Evolutionary conservation across 2,329 filamentous ascomycete genomes (phyloP).

Genomic region (Colletotrichum sp.): DNA sequence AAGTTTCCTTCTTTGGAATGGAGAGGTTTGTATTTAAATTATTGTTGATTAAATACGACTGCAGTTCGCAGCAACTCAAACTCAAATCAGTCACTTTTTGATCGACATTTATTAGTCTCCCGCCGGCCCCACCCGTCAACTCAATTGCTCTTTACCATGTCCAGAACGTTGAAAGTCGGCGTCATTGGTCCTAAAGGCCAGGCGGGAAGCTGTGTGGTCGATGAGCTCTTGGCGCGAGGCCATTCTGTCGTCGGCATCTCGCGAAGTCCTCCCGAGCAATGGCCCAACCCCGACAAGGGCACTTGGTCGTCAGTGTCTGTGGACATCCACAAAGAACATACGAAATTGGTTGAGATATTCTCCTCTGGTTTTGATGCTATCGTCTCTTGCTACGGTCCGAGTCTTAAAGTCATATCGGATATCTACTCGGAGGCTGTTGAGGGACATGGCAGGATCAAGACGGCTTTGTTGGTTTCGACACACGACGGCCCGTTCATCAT

Average conservation of each 20-base stretch:
- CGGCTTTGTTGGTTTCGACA: neutral
- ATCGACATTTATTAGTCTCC: neutral
- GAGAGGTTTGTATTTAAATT: neutral
- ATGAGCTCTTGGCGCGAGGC: neutral
- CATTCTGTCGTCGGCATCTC: neutral
- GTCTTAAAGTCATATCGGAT: neutral
- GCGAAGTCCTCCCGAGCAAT: neutral
- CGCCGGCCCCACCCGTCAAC: neutral
- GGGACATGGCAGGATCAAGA: neutral
- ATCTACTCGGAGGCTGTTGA: neutral
- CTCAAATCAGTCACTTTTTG: neutral
- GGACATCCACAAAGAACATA: neutral
- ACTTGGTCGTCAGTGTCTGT: neutral
- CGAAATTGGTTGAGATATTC: neutral
- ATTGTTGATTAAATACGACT: neutral
- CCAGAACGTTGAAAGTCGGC: neutral
- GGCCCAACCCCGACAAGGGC: neutral
- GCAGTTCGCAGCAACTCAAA: neutral
- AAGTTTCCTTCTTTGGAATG: neutral
- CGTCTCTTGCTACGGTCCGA: neutral
- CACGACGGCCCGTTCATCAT: neutral
- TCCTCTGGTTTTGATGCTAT: neutral
- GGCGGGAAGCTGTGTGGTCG: neutral
- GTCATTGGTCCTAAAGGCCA: neutral
- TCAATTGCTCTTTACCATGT: neutral